Evolutionary conservation across 495 filamentous ascomycete species (phyloP).

Genomic region (Podospora didyma): DNA sequence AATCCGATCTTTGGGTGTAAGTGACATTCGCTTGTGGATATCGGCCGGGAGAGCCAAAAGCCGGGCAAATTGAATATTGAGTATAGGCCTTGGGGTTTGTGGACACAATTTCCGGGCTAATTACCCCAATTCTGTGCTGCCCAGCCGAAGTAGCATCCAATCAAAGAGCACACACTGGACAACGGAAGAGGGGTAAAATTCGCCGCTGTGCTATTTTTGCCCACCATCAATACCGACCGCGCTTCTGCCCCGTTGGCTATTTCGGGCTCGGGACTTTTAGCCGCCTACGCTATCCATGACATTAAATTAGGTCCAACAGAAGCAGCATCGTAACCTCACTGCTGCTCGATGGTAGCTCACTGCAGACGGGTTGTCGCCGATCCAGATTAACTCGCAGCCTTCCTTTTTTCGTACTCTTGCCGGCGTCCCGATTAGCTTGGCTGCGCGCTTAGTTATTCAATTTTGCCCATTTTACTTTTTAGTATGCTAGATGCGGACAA

Average conservation of each 20-base stretch:
- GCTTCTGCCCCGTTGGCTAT: not conserved
- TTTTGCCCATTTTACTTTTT: not conserved
- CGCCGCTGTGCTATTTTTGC: constrained; percentile 16
- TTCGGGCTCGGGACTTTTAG: constrained; percentile 6
- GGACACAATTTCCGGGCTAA: constrained; percentile 7
- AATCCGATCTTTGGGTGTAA: too few species aligned
- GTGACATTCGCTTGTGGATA: too few species aligned
- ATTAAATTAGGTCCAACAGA: not conserved
- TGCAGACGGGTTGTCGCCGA: constrained; percentile 1
- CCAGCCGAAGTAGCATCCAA: not conserved
- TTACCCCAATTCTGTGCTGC: not conserved
- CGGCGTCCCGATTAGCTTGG: not conserved
- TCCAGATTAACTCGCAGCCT: constrained; percentile 6
- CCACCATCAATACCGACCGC: constrained; percentile 9
- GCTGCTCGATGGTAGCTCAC: not conserved
- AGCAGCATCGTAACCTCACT: not conserved
- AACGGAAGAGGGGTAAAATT: not conserved
- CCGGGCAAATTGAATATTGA: not conserved
- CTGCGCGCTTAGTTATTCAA: not conserved
- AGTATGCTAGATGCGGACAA: too few species aligned
- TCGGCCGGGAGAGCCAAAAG: too few species aligned
- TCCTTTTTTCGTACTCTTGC: not conserved
- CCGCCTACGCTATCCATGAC: constrained; percentile 9
- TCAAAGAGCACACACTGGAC: not conserved
- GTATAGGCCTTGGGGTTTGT: not conserved